Base-by-base conservation (phyloP, 2,329 filamentous ascomycete species). In the Colletotrichum zoysiae region DNA sequence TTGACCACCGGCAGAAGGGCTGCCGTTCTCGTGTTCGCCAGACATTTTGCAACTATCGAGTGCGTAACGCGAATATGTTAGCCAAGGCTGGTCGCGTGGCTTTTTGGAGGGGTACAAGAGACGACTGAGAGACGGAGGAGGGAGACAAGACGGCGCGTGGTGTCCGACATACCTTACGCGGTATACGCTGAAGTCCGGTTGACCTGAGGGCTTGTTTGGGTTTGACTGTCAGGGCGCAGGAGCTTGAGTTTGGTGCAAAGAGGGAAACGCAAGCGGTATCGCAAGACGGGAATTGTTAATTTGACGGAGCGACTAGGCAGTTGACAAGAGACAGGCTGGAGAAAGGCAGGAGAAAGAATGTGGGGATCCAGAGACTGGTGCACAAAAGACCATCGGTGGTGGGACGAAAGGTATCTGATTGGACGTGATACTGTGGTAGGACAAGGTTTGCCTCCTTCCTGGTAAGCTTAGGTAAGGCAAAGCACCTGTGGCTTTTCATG, bases 1-100 rank as follows among this genome's bases (percentile, higher is more conserved):
- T 65, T 84, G 81, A 53, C 81, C 82, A 65, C 67, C 67, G 23
- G 71, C 71, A 18, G 71, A 48, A 67, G 85, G 84, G 77, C 83
- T 82, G 75, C 85, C 85, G 74, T 85, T 85, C 71, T 89, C 84
- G 75, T 86, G 83, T 77, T 86, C 84, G 73, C 85, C 84, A 65
- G 86, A 85, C 86, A 89, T 89, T 46, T 67, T 82, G 74, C 65
- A 59, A 58, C 30, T 73, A 51, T 56, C 26, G 33, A 18, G 53
- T 57, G 55, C 33, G 55, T 35, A 42, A 18, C 11, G 18, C 30
- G 38, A 20, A 42, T n/a, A 58, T 12, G 65, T 71, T n/a, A 71
- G 68, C 65, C 23, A 50, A 35, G 35, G 33, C 26, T 11, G 35
- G 23, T 26, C 42, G 11, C 35, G 20, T n/a, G 26, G 18, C 23